Base-by-base conservation (phyloP, 352 stramenopile genomes). In the Halophytophthora batemanensis region DNA sequence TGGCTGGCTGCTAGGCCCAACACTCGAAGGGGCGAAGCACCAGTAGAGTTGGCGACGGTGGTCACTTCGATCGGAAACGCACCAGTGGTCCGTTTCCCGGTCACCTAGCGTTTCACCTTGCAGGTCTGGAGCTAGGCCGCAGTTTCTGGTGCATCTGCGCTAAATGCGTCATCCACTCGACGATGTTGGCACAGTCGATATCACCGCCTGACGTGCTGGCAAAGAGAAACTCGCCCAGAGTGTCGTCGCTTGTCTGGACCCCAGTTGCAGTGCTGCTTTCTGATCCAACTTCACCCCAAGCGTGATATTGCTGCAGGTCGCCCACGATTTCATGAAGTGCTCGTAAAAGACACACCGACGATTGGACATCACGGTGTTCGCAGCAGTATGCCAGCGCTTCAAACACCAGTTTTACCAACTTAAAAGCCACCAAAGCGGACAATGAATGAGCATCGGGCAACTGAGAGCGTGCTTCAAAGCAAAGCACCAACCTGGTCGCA, bases 401-500 rank as follows among this genome's bases (percentile, higher is more conserved):
- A 37, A 58, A 39, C n/a, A 61, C 3, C 31, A 62, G 49, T 13
- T 56, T 50, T 1, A 57, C 17, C 38, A 66, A 28, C 64, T 65
- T 49, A 28, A 18, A 4, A 43, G 33, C 33, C 25, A 11, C 49
- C 3, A 45, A 17, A 46, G 36, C 22, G 13, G 17, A n/a, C 5
- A 44, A n/a, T 39, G 18, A n/a, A 41, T 15, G 28, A n/a, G 19
- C 6, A 3, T 11, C 7, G 6, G n/a, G 39, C 35, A n/a, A 8
- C 6, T 45, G 15, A 13, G 8, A 22, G 29, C 1, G 8, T 12
- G 12, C 7, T 14, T 40, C 3, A 23, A 50, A 33, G 12, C 18
- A 28, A 6, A 31, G 25, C 25, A 31, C 25, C 25, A 61, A 71
- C 62, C 62, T 64, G 40, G 11, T 72, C 47, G 36, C 60, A 62